Percentiles rank a stretch among this genome's conserved stretches.
These are phyloP conservation scores for Stylonectria norvegica DNA, from an alignment of 2,329 filamentous ascomycete genomes.

Conservation along the genomic window DNA sequence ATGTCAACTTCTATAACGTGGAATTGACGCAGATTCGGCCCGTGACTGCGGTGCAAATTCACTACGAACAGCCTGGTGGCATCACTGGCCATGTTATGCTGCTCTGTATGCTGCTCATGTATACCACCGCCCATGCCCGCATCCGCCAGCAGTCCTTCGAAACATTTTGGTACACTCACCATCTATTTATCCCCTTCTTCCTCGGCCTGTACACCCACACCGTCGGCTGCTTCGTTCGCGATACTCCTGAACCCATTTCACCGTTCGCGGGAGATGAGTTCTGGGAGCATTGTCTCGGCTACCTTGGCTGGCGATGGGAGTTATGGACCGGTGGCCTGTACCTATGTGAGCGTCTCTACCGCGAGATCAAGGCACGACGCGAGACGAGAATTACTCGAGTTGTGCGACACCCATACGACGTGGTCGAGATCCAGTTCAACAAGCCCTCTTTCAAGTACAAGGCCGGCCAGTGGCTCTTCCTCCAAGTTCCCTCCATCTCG, in stretches of 20 bases:
- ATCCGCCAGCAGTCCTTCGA: slow-evolving; percentile 97
- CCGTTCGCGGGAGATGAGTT: slow-evolving; percentile 80
- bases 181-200: slow-evolving; percentile 95
- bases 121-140: slow-evolving; percentile 87
- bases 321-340: slow-evolving; percentile 82
- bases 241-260: slow-evolving; percentile 67
- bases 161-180: slow-evolving; percentile 99
- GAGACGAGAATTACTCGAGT: slow-evolving; percentile 89
- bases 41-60: slow-evolving; percentile 79
- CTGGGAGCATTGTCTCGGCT: slow-evolving; percentile 92
- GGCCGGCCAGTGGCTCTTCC: slow-evolving; percentile 95
- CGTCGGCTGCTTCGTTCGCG: slow-evolving; percentile 92
- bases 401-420: slow-evolving; percentile 92
- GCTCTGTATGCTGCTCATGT: slow-evolving; percentile 98
- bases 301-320: slow-evolving; percentile 97
- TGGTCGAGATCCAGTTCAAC: slow-evolving; percentile 93
- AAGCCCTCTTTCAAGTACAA: slow-evolving; percentile 98
- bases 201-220: slow-evolving; percentile 94
- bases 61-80: slow-evolving; percentile 84
- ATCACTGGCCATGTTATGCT: slow-evolving; percentile 98
- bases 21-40: slow-evolving; percentile 80
- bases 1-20: slow-evolving; percentile 98
- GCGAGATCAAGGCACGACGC: slow-evolving; percentile 80
- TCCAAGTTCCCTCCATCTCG: slow-evolving; percentile 87
- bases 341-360: slow-evolving; percentile 81